A percentile compares a stretch with the other conserved stretches of the same genome.
Conservation (phyloP, 106 monocot genomes). For the Phalaenopsis aphrodite region DNA sequence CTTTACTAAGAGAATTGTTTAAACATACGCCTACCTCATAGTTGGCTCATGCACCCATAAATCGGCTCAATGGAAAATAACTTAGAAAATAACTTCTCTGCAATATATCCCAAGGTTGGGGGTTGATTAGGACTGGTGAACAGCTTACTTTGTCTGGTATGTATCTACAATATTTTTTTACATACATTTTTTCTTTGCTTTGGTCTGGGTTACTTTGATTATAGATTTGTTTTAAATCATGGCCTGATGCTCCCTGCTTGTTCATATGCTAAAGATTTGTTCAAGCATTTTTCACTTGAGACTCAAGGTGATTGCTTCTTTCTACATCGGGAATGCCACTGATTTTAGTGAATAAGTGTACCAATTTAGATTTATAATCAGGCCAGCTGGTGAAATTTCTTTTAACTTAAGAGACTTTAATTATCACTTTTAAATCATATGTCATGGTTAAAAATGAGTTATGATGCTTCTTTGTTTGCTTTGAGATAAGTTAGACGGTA, state of each 20-base stretch:
- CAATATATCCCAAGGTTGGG: constrained; percentile 52
- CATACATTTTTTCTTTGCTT: not conserved
- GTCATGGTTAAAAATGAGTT: not conserved
- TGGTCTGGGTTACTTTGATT: not conserved
- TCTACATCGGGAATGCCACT: not conserved
- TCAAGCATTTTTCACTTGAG: not conserved
- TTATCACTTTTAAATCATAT: not conserved
- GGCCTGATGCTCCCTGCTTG: not conserved
- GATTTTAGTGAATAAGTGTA: not conserved
- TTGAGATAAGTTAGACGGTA: not conserved
- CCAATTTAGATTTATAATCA: not conserved
- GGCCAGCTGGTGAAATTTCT: not conserved
- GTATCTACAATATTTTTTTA: constrained; percentile 3
- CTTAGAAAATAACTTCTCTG: constrained; percentile 58
- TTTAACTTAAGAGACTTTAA: not conserved
- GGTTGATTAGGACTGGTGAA: constrained; percentile 5
- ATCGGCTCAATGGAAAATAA: constrained; percentile 7
- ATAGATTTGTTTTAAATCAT: not conserved
- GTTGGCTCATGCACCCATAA: too few species aligned
- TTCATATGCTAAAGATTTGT: not conserved
- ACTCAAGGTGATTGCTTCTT: not conserved
- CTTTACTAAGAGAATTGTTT: too few species aligned
- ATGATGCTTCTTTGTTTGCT: not conserved
- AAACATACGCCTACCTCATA: too few species aligned
- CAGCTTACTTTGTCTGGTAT: constrained; percentile 5